Evolutionary conservation across 2,329 filamentous ascomycete species (phyloP), one percentile per base, ranked within the genome.

Genomic region (Bimuria novae-zelandiae): DNA sequence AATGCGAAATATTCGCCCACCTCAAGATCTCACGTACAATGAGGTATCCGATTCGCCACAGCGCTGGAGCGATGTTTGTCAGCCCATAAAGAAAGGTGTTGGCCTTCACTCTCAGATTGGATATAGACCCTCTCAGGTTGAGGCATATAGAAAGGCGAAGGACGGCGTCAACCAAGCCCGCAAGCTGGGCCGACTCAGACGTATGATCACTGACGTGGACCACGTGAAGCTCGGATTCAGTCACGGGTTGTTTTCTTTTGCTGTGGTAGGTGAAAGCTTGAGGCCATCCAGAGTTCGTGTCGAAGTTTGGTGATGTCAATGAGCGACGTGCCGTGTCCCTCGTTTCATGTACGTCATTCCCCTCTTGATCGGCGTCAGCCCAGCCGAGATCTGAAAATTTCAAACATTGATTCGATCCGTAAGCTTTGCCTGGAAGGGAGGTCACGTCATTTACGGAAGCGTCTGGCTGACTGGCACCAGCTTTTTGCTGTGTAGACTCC

Each of bases 41-140:
- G 16, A 74, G 55, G 54, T 75, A 75, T 6, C 67, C 71, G 6
- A 72, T 70, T 41, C 67, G 70, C 72, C 73, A 80, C 23, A 79
- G 39, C 4, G 63, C 53, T 3, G 78, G 77, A 32, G 70, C 72
- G 5, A 78, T 46, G 32, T 73, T 65, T 32, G 70, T 63, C 3
- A 80, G 65, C 36, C 66, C 66, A 32, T 64, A 55, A 19, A 64
- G 57, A 10, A 70, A 70, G 12, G 70, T 70, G 21, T 59, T 73
- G 23, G 67, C 64, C 45, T 61, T 67, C 14, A 75, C 39, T 21
- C 66, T 71, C 7, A 74, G 37, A 7, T 65, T 65, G 17, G 52
- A 54, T 1, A 50, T 4, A 1, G 63, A 44, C 43, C 56, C 68
- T 19, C 44, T 62, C 4, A 69, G 40, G 32, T 55, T 61, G n/a